A percentile compares a stretch with the other conserved stretches of the same genome.
phyloP scores from a whole-genome alignment of 306 rosid genomes.

The Vachellia pachyceras region DNA sequence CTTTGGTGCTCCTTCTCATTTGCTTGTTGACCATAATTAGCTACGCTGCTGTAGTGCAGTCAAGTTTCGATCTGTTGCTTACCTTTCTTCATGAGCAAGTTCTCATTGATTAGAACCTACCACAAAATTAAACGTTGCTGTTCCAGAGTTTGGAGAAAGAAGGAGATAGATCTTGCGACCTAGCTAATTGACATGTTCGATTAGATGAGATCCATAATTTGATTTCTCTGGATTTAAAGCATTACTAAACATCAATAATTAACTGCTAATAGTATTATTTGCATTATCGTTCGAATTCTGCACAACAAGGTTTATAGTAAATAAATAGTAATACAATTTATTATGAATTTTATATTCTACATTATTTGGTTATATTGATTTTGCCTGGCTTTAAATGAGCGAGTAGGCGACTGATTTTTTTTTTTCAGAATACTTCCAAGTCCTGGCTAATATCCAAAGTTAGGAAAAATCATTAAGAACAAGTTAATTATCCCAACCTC shows the following conservation, averaged over 20 bases:
- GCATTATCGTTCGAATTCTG: background rate
- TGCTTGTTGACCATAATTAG: conserved; percentile 18
- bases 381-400: no score
- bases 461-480: no score
- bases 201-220: background rate
- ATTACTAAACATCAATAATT: background rate
- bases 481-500: no score
- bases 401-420: no score
- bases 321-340: no score
- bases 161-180: no score
- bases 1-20: background rate
- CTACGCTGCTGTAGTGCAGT: background rate
- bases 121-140: conserved; percentile 1
- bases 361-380: no score
- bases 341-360: no score
- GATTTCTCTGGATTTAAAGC: conserved; percentile 1
- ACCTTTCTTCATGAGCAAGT: conserved; percentile 45
- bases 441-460: no score
- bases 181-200: background rate
- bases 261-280: background rate
- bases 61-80: background rate
- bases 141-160: conserved; percentile 32
- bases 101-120: conserved; percentile 33
- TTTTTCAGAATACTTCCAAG: no score
- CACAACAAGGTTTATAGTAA: no score